phyloP scores from a whole-genome alignment of 75 land plant genomes.

The Selaginella tamariscina region DNA sequence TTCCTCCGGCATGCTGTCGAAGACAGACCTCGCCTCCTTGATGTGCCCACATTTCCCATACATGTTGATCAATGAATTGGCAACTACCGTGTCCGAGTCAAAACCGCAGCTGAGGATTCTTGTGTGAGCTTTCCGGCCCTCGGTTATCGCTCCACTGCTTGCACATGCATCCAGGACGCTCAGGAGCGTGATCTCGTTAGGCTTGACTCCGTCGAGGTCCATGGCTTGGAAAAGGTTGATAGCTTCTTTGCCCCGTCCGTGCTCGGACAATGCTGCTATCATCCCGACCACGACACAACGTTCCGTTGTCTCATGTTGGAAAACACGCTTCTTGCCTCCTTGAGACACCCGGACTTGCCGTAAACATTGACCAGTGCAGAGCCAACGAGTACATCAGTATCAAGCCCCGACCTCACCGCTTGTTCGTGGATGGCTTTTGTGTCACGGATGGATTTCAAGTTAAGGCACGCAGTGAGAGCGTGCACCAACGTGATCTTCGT shows the following conservation, averaged over 20 bases:
- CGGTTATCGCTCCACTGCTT: background rate
- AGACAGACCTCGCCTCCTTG: background rate
- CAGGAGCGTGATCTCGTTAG: background rate
- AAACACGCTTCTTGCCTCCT: background rate
- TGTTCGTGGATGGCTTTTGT: background rate
- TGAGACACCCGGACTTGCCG: background rate
- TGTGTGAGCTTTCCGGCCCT: background rate
- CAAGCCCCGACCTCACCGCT: background rate
- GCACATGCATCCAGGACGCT: constrained; percentile 3
- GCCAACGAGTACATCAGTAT: background rate
- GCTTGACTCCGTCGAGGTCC: background rate
- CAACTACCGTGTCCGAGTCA: background rate
- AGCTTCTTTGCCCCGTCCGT: background rate
- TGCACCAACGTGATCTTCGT: background rate
- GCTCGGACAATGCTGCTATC: constrained; percentile 4
- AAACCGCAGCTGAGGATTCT: background rate
- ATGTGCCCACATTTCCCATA: constrained; percentile 2
- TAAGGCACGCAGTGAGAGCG: background rate
- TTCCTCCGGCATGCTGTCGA: background rate
- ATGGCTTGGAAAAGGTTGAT: background rate
- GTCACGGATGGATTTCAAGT: background rate
- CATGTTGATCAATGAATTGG: constrained; percentile 4
- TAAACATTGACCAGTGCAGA: background rate
- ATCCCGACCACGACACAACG: background rate
- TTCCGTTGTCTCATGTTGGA: background rate